phyloP scores from a whole-genome alignment of 768 basidiomycete genomes.

The Vishniacozyma victoriae region DNA sequence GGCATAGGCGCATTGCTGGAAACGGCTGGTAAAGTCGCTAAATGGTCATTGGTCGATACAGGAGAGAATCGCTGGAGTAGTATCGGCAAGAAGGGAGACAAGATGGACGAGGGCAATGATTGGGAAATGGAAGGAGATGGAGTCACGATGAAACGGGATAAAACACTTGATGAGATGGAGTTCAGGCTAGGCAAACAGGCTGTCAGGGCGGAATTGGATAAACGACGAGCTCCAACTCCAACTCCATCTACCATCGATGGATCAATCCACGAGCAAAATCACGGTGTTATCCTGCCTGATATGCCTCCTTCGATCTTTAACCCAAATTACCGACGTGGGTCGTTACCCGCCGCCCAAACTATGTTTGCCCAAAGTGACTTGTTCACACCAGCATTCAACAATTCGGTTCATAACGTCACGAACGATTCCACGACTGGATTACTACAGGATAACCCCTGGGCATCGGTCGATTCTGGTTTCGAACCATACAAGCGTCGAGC shows the following conservation, averaged over 20 bases:
- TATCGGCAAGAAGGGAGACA: constrained; percentile 2
- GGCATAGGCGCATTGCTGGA: constrained; percentile 19
- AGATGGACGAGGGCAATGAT: background rate
- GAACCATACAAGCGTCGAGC: constrained; percentile 6
- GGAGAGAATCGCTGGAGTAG: background rate
- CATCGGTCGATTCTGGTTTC: background rate
- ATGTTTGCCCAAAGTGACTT: too few relatives aligned
- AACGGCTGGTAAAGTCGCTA: constrained; percentile 19
- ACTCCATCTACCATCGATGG: background rate
- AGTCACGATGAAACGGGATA: constrained; percentile 8
- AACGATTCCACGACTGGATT: too few relatives aligned
- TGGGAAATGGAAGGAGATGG: constrained; percentile 1
- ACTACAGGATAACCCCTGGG: background rate
- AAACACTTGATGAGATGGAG: constrained; percentile 27
- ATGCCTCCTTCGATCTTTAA: background rate
- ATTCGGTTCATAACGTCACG: too few relatives aligned
- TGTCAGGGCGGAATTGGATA: constrained; percentile 22
- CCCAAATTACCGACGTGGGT: background rate
- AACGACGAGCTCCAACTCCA: constrained; percentile 6
- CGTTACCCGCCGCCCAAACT: constrained; percentile 1
- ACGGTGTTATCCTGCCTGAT: background rate
- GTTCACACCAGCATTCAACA: constrained; percentile 30
- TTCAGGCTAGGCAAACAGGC: constrained; percentile 30
- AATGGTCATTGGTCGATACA: constrained; percentile 26
- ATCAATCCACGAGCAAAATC: too few relatives aligned